Conservation (phyloP, 2,329 filamentous ascomycete species). For the Epichloe sp. region DNA sequence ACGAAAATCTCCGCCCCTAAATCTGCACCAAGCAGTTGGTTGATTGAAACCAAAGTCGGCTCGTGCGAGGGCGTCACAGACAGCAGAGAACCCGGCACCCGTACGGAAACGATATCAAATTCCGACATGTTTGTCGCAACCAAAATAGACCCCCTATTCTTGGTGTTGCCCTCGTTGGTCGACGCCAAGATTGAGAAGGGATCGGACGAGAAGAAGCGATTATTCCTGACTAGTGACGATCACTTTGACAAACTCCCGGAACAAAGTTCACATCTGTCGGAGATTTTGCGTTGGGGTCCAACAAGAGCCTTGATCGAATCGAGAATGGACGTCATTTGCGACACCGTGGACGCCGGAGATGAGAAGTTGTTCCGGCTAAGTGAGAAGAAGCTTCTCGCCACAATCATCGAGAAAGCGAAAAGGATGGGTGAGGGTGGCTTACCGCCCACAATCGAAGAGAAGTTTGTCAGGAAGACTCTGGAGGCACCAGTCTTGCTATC, state of each 20-base stretch:
- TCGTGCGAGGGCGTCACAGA: slow-evolving; percentile 10
- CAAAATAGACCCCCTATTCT: slow-evolving; percentile 65
- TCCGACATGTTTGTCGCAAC: slow-evolving; percentile 77
- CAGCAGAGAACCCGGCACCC: slow-evolving; percentile 8
- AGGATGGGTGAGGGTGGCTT: slow-evolving; percentile 52
- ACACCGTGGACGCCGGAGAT: slow-evolving; percentile 69
- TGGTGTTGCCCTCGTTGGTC: slow-evolving; percentile 61
- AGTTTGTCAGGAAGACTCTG: slow-evolving; percentile 63
- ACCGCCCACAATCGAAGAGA: slow-evolving; percentile 72
- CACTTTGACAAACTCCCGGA: slow-evolving; percentile 51
- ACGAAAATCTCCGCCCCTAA: slow-evolving; percentile 41
- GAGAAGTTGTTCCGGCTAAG: slow-evolving; percentile 77
- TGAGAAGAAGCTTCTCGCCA: slow-evolving; percentile 52
- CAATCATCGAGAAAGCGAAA: slow-evolving; percentile 59
- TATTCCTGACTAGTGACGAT: slow-evolving; percentile 59
- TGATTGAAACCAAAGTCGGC: slow-evolving; percentile 30
- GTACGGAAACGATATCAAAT: slow-evolving; percentile 38
- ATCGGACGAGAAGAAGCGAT: slow-evolving; percentile 38
- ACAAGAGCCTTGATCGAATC: slow-evolving; percentile 42
- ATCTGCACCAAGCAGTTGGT: slow-evolving; percentile 46
- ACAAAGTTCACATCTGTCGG: slow-evolving; percentile 42
- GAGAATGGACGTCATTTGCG: slow-evolving; percentile 60
- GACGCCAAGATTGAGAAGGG: slow-evolving; percentile 26
- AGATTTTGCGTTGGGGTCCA: slow-evolving; percentile 37
- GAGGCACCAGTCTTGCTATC: slow-evolving; percentile 64